A percentile compares a stretch with the other conserved stretches of the same genome.
Conservation (phyloP, 495 filamentous ascomycete genomes). For the Podospora pseudoanserina region DNA sequence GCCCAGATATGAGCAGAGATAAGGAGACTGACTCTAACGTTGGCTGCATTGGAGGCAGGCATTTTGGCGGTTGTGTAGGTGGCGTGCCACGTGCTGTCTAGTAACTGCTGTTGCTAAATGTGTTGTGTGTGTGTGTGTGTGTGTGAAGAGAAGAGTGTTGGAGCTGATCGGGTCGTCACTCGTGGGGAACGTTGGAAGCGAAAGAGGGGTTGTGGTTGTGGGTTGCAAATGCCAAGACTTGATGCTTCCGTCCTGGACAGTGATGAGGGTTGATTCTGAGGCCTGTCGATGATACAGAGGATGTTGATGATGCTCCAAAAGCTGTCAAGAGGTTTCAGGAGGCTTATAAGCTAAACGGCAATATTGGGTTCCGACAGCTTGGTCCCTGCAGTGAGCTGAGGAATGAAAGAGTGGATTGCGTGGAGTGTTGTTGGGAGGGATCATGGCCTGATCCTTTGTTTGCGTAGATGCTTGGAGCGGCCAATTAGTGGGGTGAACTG, state of each 20-base stretch:
- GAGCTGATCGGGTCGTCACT: background rate
- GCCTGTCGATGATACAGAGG: background rate
- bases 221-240: background rate
- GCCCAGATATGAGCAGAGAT: background rate
- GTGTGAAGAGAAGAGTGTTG: background rate
- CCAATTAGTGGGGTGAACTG: conserved; percentile 6
- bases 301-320: background rate
- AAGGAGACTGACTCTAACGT: background rate
- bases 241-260: background rate
- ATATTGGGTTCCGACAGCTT: background rate
- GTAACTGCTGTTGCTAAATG: background rate
- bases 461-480: background rate
- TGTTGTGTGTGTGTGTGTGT: background rate
- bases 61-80: background rate
- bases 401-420: background rate
- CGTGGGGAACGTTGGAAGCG: background rate
- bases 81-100: background rate
- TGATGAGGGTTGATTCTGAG: background rate
- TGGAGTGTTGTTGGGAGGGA: background rate
- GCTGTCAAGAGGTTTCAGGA: background rate
- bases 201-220: background rate
- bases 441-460: background rate
- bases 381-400: background rate
- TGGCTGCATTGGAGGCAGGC: background rate
- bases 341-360: background rate